Evolutionary conservation across 2,329 filamentous ascomycete species (phyloP).

Genomic region (Chaetothyriales sp.): DNA sequence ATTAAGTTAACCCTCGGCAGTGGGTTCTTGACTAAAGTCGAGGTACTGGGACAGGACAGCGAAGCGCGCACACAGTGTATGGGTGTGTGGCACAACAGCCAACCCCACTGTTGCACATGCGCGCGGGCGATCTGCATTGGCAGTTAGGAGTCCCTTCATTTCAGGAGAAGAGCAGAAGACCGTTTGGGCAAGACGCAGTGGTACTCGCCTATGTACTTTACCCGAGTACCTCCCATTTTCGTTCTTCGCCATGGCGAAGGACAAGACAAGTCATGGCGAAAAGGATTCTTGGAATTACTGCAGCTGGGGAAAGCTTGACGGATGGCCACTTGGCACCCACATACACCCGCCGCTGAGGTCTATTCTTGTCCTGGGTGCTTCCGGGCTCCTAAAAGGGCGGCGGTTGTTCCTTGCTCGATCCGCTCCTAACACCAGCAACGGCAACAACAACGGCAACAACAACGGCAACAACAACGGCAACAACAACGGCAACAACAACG

Average conservation of each 20-base stretch:
- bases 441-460: too few relatives aligned
- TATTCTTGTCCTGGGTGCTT: background rate
- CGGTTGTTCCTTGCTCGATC: background rate
- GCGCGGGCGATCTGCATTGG: too few relatives aligned
- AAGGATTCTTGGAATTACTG: background rate
- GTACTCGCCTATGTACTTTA: background rate
- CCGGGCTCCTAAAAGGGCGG: background rate
- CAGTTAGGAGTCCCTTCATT: too few relatives aligned
- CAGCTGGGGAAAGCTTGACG: background rate
- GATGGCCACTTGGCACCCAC: background rate
- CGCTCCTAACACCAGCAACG: background rate
- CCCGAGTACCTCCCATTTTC: background rate
- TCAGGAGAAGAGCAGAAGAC: background rate
- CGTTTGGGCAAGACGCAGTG: background rate
- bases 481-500: too few relatives aligned
- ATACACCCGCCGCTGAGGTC: background rate
- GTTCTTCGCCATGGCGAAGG: background rate
- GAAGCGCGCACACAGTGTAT: too few relatives aligned
- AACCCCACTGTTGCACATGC: too few relatives aligned
- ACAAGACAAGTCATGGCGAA: too few relatives aligned
- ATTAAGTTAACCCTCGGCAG: too few relatives aligned
- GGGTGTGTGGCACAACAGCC: too few relatives aligned
- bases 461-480: too few relatives aligned
- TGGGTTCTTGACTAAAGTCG: too few relatives aligned
- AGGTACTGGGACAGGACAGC: too few relatives aligned